These are phyloP conservation scores for Coccomyxa sp. DNA, from an alignment of 139 green algal species.

Conservation along the genomic window DNA sequence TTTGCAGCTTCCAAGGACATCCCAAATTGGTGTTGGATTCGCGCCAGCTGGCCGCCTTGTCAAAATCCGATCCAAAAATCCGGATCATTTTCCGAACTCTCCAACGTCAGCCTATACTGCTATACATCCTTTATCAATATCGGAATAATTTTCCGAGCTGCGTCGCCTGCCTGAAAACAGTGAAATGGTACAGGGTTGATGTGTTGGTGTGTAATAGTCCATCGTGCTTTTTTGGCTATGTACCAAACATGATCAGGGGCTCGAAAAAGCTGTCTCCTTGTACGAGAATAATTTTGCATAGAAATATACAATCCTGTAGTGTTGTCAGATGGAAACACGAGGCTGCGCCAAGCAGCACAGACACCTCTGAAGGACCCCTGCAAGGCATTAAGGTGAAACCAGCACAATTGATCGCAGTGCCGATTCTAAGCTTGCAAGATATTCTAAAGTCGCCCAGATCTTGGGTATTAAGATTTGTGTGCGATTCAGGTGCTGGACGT, in stretches of 20 bases:
- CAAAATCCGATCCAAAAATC: too few relatives aligned
- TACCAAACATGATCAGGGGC: background rate
- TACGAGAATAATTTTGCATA: background rate
- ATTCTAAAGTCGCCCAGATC: background rate
- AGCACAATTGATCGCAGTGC: background rate
- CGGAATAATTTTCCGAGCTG: too few relatives aligned
- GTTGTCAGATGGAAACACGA: too few relatives aligned
- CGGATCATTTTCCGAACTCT: too few relatives aligned
- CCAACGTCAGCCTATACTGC: too few relatives aligned
- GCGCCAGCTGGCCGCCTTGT: too few relatives aligned
- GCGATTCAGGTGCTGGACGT: slow-evolving; percentile 50
- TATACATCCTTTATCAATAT: too few relatives aligned
- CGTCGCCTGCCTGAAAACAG: too few relatives aligned
- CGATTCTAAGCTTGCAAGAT: background rate
- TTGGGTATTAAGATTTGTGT: background rate
- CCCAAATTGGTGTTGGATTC: too few relatives aligned
- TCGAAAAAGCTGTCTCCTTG: background rate
- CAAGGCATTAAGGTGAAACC: slow-evolving; percentile 17
- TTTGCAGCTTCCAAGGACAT: too few relatives aligned
- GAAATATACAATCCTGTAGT: background rate
- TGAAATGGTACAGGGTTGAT: background rate
- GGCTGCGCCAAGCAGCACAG: background rate
- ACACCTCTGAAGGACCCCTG: slow-evolving; percentile 6
- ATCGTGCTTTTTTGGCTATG: background rate
- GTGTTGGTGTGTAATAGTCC: background rate